Base-by-base conservation (phyloP, 148 eudicot species). In the Hydrangea macrophylla region DNA sequence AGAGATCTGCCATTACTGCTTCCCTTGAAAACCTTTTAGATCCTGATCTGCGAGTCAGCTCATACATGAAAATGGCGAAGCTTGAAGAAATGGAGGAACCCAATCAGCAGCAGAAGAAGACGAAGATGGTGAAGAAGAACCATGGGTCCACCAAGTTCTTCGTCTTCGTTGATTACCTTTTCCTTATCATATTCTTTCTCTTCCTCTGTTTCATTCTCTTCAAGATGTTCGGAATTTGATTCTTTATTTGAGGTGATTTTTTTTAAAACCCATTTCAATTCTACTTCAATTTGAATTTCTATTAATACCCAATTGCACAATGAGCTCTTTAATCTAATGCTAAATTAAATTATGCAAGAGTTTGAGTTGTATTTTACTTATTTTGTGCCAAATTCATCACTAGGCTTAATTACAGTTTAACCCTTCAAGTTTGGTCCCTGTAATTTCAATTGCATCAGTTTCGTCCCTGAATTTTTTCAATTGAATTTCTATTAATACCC, bases 131-230 rank as follows among this genome's bases (percentile, higher is more conserved):
- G 61, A 82, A 62, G 58, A 82, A 58, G 36, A 81, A 71, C 33
- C 80, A 78, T 22, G 86, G 83, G 27, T 85, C 85, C 9, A 63
- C 87, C 18, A 58, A 40, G 1, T 72, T 84, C 65, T 87, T 87
- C 61, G 66, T 84, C 1, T 72, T 82, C 58, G 54, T 85, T 1
- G 92, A 87, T 72, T 87, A 87, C 70, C 62, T 85, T 39, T 87
- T 84, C 79, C 75, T 87, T 45, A 69, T 70, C 65, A 70, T 84
- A 20, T 87, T 87, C 86, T 74, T 85, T 59, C 51, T 45, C 9
- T 84, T 87, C 74, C 84, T 84, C 65, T 58, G 75, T 74, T 87
- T 78, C 78, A 74, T 87, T 42, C 74, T 87, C 62, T 60, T 60
- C 77, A 84, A 84, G 39, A 55, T 67, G 51, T 0, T 67, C 53